phyloP scores from a whole-genome alignment of 768 basidiomycete species.

The Myochromella boudieri region DNA sequence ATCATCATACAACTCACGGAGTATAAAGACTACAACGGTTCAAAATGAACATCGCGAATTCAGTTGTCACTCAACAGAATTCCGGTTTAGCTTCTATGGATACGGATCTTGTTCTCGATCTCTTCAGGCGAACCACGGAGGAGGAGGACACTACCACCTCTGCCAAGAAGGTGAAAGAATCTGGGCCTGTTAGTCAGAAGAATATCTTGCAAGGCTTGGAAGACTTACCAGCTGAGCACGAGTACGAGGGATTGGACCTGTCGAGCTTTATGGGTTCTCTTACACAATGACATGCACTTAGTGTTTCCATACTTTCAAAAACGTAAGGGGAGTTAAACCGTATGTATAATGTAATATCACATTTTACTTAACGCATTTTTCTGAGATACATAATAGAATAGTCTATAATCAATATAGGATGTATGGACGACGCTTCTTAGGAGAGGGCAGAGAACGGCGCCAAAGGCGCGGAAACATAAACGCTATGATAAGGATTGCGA shows the following conservation, averaged over 20 bases:
- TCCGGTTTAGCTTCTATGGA: constrained; percentile 94
- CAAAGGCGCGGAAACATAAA: constrained; percentile 25
- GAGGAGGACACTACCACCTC: constrained; percentile 63
- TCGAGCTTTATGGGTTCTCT: constrained; percentile 89
- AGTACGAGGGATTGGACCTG: constrained; percentile 86
- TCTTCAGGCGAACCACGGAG: constrained; percentile 83
- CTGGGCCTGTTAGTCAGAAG: constrained; percentile 72
- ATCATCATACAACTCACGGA: background rate
- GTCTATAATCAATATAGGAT: constrained; percentile 9
- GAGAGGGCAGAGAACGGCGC: constrained; percentile 20
- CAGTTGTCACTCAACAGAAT: constrained; percentile 97
- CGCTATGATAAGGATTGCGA: constrained; percentile 18
- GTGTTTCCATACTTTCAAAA: constrained; percentile 19
- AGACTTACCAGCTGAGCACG: constrained; percentile 89
- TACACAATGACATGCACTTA: constrained; percentile 41
- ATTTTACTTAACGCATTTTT: constrained; percentile 5
- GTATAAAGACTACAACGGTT: constrained; percentile 85
- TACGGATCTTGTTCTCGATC: constrained; percentile 92
- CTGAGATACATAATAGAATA: background rate
- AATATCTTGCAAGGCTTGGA: constrained; percentile 87
- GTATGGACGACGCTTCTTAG: constrained; percentile 8
- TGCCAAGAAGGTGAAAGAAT: constrained; percentile 55
- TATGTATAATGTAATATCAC: constrained; percentile 14
- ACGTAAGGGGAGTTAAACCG: constrained; percentile 7
- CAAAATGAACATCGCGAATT: constrained; percentile 97